Percentiles rank a stretch among this genome's conserved stretches.
These are phyloP conservation scores for Cryptococcus sp. DNA, from an alignment of 1,284 basidiomycete species.

Conservation along the genomic window DNA sequence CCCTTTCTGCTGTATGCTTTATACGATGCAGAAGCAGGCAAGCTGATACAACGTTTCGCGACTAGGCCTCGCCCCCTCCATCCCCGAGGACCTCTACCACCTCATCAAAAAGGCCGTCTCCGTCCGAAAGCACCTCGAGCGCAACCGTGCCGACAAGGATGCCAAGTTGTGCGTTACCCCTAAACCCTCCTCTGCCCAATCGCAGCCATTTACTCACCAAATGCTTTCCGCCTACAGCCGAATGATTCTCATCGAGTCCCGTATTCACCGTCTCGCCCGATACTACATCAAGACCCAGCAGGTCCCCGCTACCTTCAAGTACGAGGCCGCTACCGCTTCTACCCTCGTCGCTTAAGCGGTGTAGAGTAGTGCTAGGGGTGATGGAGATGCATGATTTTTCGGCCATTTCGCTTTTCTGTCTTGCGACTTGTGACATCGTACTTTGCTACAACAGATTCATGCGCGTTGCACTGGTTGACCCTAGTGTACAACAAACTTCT, in stretches of 20 bases:
- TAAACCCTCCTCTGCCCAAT: not conserved
- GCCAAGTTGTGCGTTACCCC: conserved; percentile 74
- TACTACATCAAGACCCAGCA: conserved; percentile 99
- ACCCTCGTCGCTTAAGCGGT: conserved; percentile 53
- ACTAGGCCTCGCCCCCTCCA: conserved; percentile 88
- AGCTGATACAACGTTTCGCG: not conserved
- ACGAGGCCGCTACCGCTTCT: conserved; percentile 88
- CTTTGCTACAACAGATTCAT: conserved; percentile 2
- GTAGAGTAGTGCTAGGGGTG: not conserved
- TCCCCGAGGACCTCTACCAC: conserved; percentile 99
- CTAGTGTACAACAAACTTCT: not conserved
- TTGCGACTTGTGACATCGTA: not conserved
- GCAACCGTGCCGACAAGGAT: conserved; percentile 97
- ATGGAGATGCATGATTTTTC: not conserved
- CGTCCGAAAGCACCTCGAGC: conserved; percentile 97
- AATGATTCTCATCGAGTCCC: conserved; percentile 96
- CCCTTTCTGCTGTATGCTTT: too few species aligned
- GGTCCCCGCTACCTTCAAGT: conserved; percentile 97
- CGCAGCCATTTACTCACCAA: not conserved
- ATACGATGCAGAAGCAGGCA: not conserved
- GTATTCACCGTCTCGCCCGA: conserved; percentile 91
- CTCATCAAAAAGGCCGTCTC: conserved; percentile 99
- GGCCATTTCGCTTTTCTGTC: conserved; percentile 3
- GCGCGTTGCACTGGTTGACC: not conserved
- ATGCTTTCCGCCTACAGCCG: conserved; percentile 55